A percentile compares a stretch with the other conserved stretches of the same genome.
Evolutionary conservation across 257 asterid species (phyloP).

Genomic region (Rubia yunnanensis): DNA sequence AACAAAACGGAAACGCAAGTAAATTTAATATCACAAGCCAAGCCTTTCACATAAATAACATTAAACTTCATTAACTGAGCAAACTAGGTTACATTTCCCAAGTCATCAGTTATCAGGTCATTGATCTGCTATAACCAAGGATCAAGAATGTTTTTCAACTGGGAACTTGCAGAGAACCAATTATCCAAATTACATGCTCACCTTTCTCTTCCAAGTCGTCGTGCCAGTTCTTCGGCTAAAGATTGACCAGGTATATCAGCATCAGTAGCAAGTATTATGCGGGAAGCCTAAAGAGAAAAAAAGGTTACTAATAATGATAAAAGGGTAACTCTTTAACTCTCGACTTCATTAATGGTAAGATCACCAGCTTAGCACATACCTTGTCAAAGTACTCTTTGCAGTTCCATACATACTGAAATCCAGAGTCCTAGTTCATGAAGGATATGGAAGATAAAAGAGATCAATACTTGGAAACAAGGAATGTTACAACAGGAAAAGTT

Average conservation of each 20-base stretch:
- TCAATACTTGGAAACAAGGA: background rate
- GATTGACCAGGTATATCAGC: conserved; percentile 63
- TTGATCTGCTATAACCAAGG: background rate
- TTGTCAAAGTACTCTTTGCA: conserved; percentile 55
- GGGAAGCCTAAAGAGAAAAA: conserved; percentile 37
- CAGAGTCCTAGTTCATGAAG: conserved; percentile 37
- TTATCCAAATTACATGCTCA: background rate
- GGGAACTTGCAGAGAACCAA: background rate
- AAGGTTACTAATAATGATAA: background rate
- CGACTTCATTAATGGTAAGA: background rate
- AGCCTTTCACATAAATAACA: background rate
- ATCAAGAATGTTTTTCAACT: background rate
- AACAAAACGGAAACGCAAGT: background rate
- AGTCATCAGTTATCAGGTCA: background rate
- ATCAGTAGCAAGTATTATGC: conserved; percentile 70
- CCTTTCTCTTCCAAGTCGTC: conserved; percentile 78
- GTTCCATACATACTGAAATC: conserved; percentile 64
- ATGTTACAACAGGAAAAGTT: background rate
- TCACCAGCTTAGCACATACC: conserved; percentile 23
- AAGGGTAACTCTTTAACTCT: background rate
- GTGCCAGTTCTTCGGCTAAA: conserved; percentile 72
- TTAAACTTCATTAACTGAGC: background rate
- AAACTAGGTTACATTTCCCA: background rate
- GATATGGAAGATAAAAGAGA: background rate
- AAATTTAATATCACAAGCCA: background rate